phyloP scores from a whole-genome alignment of 1,284 basidiomycete species.

The Trichosporon inkin region DNA sequence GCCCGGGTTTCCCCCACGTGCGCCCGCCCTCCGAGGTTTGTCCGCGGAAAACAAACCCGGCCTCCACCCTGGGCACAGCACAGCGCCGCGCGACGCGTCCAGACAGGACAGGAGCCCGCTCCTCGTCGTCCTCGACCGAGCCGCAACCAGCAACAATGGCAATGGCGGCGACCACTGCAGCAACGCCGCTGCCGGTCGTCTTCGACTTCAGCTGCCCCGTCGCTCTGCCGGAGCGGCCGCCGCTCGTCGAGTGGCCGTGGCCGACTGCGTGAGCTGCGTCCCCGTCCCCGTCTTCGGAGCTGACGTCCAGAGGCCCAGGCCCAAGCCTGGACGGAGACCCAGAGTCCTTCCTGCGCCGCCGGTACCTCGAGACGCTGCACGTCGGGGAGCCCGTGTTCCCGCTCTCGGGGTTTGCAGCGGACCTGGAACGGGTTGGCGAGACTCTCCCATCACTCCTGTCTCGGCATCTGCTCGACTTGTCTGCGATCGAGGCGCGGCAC shows the following conservation, averaged over 20 bases:
- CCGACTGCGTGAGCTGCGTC: slow-evolving; percentile 29
- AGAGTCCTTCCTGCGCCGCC: slow-evolving; percentile 9
- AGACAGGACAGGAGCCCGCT: background rate
- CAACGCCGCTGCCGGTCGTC: slow-evolving; percentile 25
- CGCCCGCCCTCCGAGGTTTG: background rate
- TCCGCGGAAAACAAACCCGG: slow-evolving; percentile 7
- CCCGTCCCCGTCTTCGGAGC: background rate
- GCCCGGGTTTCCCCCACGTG: slow-evolving; percentile 1
- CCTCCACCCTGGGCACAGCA: background rate
- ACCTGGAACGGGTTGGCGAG: slow-evolving; percentile 23
- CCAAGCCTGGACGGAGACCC: slow-evolving; percentile 14
- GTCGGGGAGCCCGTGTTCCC: slow-evolving; percentile 37
- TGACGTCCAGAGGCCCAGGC: slow-evolving; percentile 28
- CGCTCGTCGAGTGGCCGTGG: slow-evolving; percentile 30
- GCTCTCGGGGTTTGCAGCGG: slow-evolving; percentile 28
- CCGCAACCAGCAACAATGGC: background rate
- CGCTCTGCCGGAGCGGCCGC: slow-evolving; percentile 22
- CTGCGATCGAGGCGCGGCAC: slow-evolving; percentile 31
- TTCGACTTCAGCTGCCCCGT: slow-evolving; percentile 38
- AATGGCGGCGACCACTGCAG: background rate
- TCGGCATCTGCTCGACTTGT: background rate
- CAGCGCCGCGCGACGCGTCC: background rate
- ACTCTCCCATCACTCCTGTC: background rate
- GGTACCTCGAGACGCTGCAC: slow-evolving; percentile 42
- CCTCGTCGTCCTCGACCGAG: background rate